Evolutionary conservation across 2,329 filamentous ascomycete species (phyloP).

Genomic region (Kalmusia sp.): DNA sequence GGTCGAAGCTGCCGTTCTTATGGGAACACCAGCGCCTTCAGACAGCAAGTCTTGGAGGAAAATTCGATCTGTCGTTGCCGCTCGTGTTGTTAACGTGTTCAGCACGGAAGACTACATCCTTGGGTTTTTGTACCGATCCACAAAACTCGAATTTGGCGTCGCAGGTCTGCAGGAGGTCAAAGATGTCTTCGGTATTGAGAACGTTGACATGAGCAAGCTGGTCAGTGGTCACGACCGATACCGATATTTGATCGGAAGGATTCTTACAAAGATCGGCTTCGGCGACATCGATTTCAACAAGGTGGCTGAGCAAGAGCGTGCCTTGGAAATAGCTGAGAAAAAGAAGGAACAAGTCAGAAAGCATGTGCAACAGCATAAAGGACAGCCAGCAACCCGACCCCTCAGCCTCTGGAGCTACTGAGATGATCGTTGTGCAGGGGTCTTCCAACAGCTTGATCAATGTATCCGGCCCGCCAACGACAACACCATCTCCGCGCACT

Average conservation of each 20-base stretch:
- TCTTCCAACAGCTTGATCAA: constrained; percentile 14
- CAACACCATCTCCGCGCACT: background rate
- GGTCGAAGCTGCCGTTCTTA: constrained; percentile 80
- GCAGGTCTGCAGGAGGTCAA: constrained; percentile 79
- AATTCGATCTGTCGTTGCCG: constrained; percentile 78
- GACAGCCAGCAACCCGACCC: constrained; percentile 19
- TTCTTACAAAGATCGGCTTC: constrained; percentile 56
- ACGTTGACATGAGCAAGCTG: constrained; percentile 57
- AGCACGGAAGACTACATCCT: constrained; percentile 87
- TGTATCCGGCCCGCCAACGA: constrained; percentile 4
- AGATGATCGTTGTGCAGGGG: constrained; percentile 22
- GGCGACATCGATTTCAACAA: constrained; percentile 55
- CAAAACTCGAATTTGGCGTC: constrained; percentile 80
- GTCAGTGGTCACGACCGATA: constrained; percentile 59
- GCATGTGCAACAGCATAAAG: constrained; percentile 28
- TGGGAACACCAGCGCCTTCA: constrained; percentile 80
- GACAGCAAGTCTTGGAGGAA: constrained; percentile 74
- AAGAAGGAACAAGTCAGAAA: constrained; percentile 43
- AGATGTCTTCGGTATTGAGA: constrained; percentile 69
- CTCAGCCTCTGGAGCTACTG: constrained; percentile 13
- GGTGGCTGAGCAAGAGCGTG: constrained; percentile 51
- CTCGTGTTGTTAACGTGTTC: constrained; percentile 84
- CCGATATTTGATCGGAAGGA: constrained; percentile 55
- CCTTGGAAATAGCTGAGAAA: constrained; percentile 37
- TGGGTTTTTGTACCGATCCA: constrained; percentile 83